A percentile compares a stretch with the other conserved stretches of the same genome.
These are phyloP conservation scores for Sporothrix dimorphospora DNA, from an alignment of 2,329 filamentous ascomycete genomes.

Conservation along the genomic window DNA sequence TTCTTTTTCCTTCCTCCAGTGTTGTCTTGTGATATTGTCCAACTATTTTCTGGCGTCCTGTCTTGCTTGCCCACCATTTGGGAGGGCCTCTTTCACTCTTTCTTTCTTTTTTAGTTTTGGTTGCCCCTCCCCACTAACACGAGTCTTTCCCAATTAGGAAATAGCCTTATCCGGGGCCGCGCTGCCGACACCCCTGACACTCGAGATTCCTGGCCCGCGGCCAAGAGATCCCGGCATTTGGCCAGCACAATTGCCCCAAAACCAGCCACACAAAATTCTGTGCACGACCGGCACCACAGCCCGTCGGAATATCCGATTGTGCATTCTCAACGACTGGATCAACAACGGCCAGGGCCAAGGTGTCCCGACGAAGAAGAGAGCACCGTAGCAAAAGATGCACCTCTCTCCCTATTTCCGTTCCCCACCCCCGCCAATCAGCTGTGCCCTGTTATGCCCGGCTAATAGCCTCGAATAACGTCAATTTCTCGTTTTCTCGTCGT, in stretches of 20 bases:
- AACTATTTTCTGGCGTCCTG: too few relatives aligned
- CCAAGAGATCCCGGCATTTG: background rate
- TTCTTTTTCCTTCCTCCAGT: too few relatives aligned
- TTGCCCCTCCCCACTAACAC: background rate
- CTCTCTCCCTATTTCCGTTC: background rate
- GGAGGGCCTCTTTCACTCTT: too few relatives aligned
- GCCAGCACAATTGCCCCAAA: background rate
- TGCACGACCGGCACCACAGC: background rate
- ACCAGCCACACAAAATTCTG: background rate
- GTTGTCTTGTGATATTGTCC: too few relatives aligned
- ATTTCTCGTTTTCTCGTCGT: background rate
- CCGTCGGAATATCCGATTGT: background rate
- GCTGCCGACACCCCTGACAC: background rate
- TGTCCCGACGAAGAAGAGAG: background rate
- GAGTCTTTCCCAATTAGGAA: background rate
- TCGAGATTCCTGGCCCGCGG: background rate
- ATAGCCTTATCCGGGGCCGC: slow-evolving; percentile 2
- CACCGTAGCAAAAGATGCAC: too few relatives aligned
- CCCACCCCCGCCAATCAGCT: background rate
- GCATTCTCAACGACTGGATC: background rate
- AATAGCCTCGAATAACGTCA: background rate
- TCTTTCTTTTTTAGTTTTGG: background rate
- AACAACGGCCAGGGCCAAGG: background rate
- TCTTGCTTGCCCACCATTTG: too few relatives aligned
- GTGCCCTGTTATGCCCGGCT: background rate